phyloP scores from a whole-genome alignment of 2,329 filamentous ascomycete species.

The Cercospora sojina region DNA sequence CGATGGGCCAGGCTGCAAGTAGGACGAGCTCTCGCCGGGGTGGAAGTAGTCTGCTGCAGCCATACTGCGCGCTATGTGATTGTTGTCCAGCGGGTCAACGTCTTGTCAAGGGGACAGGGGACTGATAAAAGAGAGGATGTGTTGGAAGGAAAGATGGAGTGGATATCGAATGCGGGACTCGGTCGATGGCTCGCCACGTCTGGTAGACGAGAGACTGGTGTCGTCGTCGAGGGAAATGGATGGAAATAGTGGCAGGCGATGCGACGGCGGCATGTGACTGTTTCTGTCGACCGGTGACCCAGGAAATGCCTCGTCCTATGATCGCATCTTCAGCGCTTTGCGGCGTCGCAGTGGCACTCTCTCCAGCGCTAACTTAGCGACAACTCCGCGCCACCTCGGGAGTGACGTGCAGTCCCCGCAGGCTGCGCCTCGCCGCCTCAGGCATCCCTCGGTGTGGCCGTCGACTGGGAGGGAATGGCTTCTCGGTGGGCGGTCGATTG shows the following conservation, averaged over 20 bases:
- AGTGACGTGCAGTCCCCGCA: neutral
- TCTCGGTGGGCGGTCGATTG: neutral
- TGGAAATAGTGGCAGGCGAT: neutral
- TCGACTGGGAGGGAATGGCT: neutral
- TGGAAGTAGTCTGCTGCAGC: slow-evolving; percentile 35
- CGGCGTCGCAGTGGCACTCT: neutral
- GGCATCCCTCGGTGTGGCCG: neutral
- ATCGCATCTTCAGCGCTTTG: neutral
- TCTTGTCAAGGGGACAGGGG: neutral
- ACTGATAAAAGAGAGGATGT: neutral
- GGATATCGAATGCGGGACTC: neutral
- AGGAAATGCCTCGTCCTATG: slow-evolving; percentile 1
- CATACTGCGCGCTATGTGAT: slow-evolving; percentile 21
- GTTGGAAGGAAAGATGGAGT: neutral
- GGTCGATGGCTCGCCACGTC: neutral
- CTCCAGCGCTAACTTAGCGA: neutral
- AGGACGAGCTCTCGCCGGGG: slow-evolving; percentile 17
- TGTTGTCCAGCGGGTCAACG: neutral
- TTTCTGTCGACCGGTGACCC: slow-evolving; percentile 7
- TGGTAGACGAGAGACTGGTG: slow-evolving; percentile 4
- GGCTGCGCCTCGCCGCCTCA: neutral
- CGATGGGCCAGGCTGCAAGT: slow-evolving; percentile 16
- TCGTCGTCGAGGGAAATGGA: neutral
- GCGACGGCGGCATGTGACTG: slow-evolving; percentile 2
- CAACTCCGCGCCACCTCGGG: neutral